Conservation (phyloP, 2,329 filamentous ascomycete species). For the Chalaropsis thielavioides region DNA sequence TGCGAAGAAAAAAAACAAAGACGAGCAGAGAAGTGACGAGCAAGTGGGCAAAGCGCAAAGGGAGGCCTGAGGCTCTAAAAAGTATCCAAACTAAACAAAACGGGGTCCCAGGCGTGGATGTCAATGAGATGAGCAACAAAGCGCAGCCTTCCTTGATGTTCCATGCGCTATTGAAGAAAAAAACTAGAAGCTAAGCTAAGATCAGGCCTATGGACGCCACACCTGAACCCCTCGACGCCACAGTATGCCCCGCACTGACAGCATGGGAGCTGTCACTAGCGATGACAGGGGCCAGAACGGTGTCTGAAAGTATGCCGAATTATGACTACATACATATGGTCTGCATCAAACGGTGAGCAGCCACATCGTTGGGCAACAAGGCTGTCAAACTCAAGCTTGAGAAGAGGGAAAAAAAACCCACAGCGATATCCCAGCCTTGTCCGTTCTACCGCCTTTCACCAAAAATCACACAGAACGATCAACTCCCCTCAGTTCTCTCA, state of each 20-base stretch:
- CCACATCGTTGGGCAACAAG: conserved; percentile 1
- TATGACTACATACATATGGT: conserved; percentile 6
- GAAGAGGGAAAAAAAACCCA: conserved; percentile 1
- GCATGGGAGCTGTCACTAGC: background rate
- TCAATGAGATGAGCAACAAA: conserved; percentile 1
- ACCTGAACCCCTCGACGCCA: conserved; percentile 13
- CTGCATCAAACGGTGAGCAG: background rate
- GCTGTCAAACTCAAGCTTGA: conserved; percentile 6
- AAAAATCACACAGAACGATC: background rate
- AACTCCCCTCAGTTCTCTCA: background rate
- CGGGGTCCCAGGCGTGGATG: background rate
- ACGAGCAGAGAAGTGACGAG: background rate
- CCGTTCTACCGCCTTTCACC: background rate
- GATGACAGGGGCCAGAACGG: background rate
- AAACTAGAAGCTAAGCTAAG: conserved; percentile 3
- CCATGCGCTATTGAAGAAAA: conserved; percentile 6
- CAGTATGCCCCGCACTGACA: conserved; percentile 6
- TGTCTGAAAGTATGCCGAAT: background rate
- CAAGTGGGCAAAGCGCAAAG: background rate
- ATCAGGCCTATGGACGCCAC: background rate
- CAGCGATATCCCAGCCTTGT: conserved; percentile 8
- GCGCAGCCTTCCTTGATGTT: conserved; percentile 1
- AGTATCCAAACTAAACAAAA: conserved; percentile 1
- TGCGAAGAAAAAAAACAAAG: background rate
- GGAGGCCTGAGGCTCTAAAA: background rate